Evolutionary conservation across 2,329 filamentous ascomycete species (phyloP).

Genomic region (Calonectria hawksworthii): DNA sequence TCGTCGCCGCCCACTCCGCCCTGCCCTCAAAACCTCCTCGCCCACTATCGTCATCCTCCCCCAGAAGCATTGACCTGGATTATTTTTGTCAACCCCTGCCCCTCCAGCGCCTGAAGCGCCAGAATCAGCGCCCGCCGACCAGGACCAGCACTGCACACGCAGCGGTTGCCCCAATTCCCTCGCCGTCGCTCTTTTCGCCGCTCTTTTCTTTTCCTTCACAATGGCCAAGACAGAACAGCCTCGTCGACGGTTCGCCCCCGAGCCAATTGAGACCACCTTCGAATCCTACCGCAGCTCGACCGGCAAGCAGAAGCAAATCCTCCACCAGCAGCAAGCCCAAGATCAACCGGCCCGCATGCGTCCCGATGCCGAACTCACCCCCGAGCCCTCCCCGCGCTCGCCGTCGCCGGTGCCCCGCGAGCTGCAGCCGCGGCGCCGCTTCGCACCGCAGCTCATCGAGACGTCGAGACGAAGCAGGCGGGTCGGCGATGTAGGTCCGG

Average conservation of each 20-base stretch:
- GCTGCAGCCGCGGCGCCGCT: conserved; percentile 64
- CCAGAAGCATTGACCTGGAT: conserved; percentile 21
- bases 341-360: conserved; percentile 50
- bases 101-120: conserved; percentile 35
- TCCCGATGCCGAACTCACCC: conserved; percentile 71
- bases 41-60: conserved; percentile 11
- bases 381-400: conserved; percentile 66
- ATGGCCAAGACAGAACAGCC: conserved; percentile 59
- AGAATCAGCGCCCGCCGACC: conserved; percentile 14
- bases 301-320: conserved; percentile 37
- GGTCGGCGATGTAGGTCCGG: conserved; percentile 73
- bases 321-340: conserved; percentile 25
- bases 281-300: conserved; percentile 67
- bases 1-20: neutral
- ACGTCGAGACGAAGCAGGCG: conserved; percentile 80
- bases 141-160: conserved; percentile 28
- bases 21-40: neutral
- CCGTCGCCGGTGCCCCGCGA: conserved; percentile 59
- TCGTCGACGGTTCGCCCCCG: conserved; percentile 74
- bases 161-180: conserved; percentile 14
- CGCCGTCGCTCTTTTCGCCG: conserved; percentile 22
- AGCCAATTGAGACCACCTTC: conserved; percentile 80
- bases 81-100: conserved; percentile 43
- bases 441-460: conserved; percentile 86
- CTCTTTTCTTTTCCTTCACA: conserved; percentile 54